These are phyloP conservation scores for Apophysomyces ossiformis DNA, from an alignment of 371 early-diverging fungal genomes.

Conservation along the genomic window DNA sequence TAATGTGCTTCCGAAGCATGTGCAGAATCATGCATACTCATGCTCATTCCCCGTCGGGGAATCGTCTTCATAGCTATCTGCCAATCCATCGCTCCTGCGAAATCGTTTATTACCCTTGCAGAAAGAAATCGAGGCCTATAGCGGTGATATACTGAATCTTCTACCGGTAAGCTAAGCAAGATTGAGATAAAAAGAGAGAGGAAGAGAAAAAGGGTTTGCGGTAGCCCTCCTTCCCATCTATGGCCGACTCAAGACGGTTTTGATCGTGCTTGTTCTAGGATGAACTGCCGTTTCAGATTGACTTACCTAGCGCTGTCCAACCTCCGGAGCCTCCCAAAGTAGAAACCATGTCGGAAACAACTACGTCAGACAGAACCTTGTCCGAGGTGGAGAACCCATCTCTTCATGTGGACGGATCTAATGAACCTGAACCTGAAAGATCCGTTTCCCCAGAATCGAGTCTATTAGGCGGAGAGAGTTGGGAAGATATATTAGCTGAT, in stretches of 20 bases:
- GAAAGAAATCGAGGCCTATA: slow-evolving; percentile 13
- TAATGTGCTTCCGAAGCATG: background rate
- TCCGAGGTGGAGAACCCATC: too few relatives aligned
- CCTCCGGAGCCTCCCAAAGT: too few relatives aligned
- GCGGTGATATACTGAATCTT: slow-evolving; percentile 10
- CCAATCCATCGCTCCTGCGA: slow-evolving; percentile 8
- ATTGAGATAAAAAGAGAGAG: too few relatives aligned
- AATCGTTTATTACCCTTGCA: slow-evolving; percentile 7
- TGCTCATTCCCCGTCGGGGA: background rate
- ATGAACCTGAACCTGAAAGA: background rate
- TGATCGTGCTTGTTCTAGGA: background rate
- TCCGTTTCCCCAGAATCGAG: slow-evolving; percentile 16
- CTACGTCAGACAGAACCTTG: too few relatives aligned
- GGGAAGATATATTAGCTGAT: background rate
- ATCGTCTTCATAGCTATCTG: slow-evolving; percentile 6
- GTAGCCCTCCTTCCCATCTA: too few relatives aligned
- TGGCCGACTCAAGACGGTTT: too few relatives aligned
- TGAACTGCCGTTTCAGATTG: slow-evolving; percentile 9
- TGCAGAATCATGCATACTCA: background rate
- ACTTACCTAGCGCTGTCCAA: background rate
- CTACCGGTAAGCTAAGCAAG: slow-evolving; percentile 11
- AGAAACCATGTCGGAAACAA: too few relatives aligned
- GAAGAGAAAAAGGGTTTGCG: too few relatives aligned
- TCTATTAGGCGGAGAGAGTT: slow-evolving; percentile 12
- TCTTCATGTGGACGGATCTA: background rate